A percentile compares a stretch with the other conserved stretches of the same genome.
Evolutionary conservation across 306 rosid genomes (phyloP).

Genomic region (Mucuna pruriens): DNA sequence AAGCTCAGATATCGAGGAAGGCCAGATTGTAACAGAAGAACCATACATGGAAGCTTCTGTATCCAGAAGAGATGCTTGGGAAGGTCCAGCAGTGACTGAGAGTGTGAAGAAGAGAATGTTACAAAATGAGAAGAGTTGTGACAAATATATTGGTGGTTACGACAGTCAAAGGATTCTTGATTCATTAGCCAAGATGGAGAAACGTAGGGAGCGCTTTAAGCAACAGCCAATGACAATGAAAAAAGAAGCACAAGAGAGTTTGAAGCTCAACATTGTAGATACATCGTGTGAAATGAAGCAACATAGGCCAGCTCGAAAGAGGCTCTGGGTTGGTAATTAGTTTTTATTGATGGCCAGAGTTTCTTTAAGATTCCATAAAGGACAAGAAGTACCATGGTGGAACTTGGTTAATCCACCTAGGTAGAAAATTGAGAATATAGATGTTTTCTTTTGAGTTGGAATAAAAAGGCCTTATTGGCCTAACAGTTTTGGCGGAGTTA

Average conservation of each 20-base stretch:
- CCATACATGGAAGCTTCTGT: conserved; percentile 24
- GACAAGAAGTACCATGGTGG: conserved; percentile 11
- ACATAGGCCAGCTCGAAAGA: conserved; percentile 68
- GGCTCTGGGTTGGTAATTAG: conserved; percentile 62
- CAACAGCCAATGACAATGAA: conserved; percentile 57
- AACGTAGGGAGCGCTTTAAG: conserved; percentile 81
- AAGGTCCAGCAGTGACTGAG: conserved; percentile 23
- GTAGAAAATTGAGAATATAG: conserved; percentile 10
- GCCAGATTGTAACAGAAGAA: conserved; percentile 61
- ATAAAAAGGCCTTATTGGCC: not conserved
- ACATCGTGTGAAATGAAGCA: conserved; percentile 49
- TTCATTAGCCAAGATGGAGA: conserved; percentile 78
- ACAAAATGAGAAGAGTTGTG: conserved; percentile 29
- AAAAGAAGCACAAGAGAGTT: conserved; percentile 54
- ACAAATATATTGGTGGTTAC: conserved; percentile 26
- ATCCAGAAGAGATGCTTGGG: conserved; percentile 44
- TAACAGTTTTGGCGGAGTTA: not conserved
- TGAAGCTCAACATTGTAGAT: conserved; percentile 40
- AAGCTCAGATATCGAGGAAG: conserved; percentile 57
- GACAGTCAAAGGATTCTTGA: conserved; percentile 66
- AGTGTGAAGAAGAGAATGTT: conserved; percentile 36
- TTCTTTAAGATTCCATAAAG: conserved; percentile 16
- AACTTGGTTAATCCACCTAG: conserved; percentile 5
- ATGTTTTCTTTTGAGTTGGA: conserved; percentile 19
- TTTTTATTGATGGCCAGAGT: not conserved